Evolutionary conservation across 257 asterid genomes (phyloP).

Genomic region (Solanum bulbocastanum): DNA sequence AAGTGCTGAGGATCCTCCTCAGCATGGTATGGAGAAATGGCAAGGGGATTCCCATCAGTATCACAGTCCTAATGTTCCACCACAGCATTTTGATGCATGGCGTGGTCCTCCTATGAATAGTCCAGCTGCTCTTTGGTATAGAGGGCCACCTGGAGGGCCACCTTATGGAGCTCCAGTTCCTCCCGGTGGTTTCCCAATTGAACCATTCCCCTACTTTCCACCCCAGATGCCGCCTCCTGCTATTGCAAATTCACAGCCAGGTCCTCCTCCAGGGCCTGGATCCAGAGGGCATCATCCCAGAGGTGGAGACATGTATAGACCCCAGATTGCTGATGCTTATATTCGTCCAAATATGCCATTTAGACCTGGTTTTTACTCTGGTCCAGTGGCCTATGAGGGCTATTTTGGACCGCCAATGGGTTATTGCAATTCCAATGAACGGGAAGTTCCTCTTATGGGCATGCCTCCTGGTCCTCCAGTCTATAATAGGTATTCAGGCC

Average conservation of each 20-base stretch:
- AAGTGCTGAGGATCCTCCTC: constrained; percentile 42
- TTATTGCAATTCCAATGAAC: constrained; percentile 47
- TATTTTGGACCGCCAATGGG: constrained; percentile 90
- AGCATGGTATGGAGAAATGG: constrained; percentile 57
- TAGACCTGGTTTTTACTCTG: constrained; percentile 82
- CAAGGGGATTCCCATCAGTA: constrained; percentile 65
- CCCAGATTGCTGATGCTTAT: constrained; percentile 67
- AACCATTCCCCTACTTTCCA: constrained; percentile 66
- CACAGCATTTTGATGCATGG: constrained; percentile 82
- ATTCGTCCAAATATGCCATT: constrained; percentile 69
- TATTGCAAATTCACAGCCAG: constrained; percentile 61
- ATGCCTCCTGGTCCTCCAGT: constrained; percentile 45
- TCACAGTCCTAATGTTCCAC: constrained; percentile 40
- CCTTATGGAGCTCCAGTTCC: constrained; percentile 60
- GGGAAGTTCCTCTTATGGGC: constrained; percentile 66
- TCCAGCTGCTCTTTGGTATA: constrained; percentile 70
- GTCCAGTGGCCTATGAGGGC: constrained; percentile 69
- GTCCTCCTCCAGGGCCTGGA: constrained; percentile 43
- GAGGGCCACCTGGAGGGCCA: constrained; percentile 81
- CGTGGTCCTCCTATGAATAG: constrained; percentile 69
- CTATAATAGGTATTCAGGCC: constrained; percentile 49
- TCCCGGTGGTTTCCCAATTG: constrained; percentile 76
- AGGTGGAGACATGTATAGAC: constrained; percentile 72
- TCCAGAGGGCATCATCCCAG: constrained; percentile 82
- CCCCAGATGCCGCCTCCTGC: constrained; percentile 73